Percentiles rank a stretch among this genome's conserved stretches.
phyloP scores from a whole-genome alignment of 352 stramenopile genomes.

The Globisporangium recalcitrans region DNA sequence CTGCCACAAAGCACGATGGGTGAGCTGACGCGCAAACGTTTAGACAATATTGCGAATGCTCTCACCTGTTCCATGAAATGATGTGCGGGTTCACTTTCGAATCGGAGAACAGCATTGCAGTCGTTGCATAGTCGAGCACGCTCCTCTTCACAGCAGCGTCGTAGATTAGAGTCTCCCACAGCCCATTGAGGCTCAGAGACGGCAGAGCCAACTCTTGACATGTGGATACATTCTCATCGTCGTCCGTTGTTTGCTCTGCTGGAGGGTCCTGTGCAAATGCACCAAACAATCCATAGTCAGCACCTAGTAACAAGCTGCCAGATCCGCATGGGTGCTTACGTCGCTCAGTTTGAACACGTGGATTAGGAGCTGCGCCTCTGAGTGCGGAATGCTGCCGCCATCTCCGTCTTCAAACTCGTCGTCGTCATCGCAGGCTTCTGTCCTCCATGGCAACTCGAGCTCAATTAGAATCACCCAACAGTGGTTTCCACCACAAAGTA shows the following conservation, averaged over 20 bases:
- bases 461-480: background rate
- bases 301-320: background rate
- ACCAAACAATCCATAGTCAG: background rate
- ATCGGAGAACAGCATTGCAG: slow-evolving; percentile 88
- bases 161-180: slow-evolving; percentile 88
- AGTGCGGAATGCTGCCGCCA: slow-evolving; percentile 6
- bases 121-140: slow-evolving; percentile 87
- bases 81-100: slow-evolving; percentile 82
- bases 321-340: slow-evolving; percentile 17
- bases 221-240: slow-evolving; percentile 76
- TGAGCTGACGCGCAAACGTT: background rate
- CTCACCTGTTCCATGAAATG: slow-evolving; percentile 86
- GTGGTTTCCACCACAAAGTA: background rate
- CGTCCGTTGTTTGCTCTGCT: slow-evolving; percentile 68
- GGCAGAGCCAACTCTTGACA: slow-evolving; percentile 77
- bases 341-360: slow-evolving; percentile 76
- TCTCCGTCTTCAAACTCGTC: slow-evolving; percentile 15
- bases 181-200: slow-evolving; percentile 49
- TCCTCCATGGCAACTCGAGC: slow-evolving; percentile 8
- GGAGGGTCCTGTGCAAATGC: slow-evolving; percentile 42
- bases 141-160: slow-evolving; percentile 69
- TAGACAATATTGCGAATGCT: no score
- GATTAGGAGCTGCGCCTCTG: slow-evolving; percentile 41
- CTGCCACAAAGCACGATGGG: slow-evolving; percentile 13
- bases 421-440: background rate